These are phyloP conservation scores for Daldinia loculata DNA, from an alignment of 495 filamentous ascomycete genomes.

Conservation along the genomic window DNA sequence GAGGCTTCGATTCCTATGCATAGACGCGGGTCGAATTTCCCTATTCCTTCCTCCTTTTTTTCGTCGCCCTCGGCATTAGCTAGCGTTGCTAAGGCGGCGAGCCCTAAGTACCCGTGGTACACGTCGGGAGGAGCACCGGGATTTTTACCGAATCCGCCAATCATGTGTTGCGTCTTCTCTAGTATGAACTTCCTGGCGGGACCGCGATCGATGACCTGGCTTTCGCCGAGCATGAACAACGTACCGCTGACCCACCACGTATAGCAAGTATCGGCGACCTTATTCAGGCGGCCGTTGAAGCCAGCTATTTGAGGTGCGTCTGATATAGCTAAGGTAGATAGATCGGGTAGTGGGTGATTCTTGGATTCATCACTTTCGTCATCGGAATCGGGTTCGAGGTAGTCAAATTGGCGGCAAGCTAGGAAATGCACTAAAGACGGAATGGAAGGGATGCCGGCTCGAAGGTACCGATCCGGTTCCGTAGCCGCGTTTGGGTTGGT, in stretches of 20 bases:
- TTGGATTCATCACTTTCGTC: slow-evolving; percentile 57
- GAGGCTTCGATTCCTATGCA: slow-evolving; percentile 67
- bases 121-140: slow-evolving; percentile 87
- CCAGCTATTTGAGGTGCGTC: slow-evolving; percentile 59
- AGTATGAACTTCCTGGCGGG: slow-evolving; percentile 80
- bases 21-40: slow-evolving; percentile 70
- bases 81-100: slow-evolving; percentile 77
- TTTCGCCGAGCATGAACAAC: slow-evolving; percentile 71
- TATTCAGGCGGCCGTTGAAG: slow-evolving; percentile 90
- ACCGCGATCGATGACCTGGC: slow-evolving; percentile 65
- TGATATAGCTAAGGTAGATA: slow-evolving; percentile 50
- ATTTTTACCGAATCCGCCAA: slow-evolving; percentile 89
- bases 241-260: slow-evolving; percentile 86
- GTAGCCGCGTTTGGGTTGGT: slow-evolving; percentile 40
- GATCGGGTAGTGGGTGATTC: slow-evolving; percentile 48
- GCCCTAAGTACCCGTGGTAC: slow-evolving; percentile 88
- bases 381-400: slow-evolving; percentile 60
- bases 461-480: slow-evolving; percentile 46
- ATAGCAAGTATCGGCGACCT: slow-evolving; percentile 92
- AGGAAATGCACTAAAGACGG: slow-evolving; percentile 52
- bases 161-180: slow-evolving; percentile 86
- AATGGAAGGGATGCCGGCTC: slow-evolving; percentile 48
- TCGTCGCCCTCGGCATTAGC: slow-evolving; percentile 47
- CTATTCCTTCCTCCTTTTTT: slow-evolving; percentile 62
- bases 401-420: slow-evolving; percentile 70